These are phyloP conservation scores for Fusarium temperatum DNA, from an alignment of 2,329 filamentous ascomycete species.

Conservation along the genomic window DNA sequence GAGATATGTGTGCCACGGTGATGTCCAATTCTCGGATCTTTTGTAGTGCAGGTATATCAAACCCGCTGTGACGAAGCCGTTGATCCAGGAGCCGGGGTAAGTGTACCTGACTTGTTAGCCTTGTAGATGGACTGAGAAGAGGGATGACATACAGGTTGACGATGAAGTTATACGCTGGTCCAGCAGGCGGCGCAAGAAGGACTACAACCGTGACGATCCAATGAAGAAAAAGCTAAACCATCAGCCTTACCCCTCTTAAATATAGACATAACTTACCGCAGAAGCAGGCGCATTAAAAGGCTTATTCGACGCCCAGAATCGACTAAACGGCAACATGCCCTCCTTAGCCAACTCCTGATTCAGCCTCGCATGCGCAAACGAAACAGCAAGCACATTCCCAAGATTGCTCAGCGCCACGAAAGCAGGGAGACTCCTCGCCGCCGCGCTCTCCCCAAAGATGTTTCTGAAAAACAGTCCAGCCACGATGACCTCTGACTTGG, in stretches of 20 bases:
- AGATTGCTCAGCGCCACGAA: constrained; percentile 70
- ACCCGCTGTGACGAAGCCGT: constrained; percentile 59
- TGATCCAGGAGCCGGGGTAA: constrained; percentile 64
- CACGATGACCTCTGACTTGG: constrained; percentile 66
- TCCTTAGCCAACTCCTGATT: constrained; percentile 77
- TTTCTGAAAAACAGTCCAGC: constrained; percentile 70
- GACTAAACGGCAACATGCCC: constrained; percentile 71
- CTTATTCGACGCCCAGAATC: constrained; percentile 74
- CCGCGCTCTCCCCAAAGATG: constrained; percentile 66
- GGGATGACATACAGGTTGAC: constrained; percentile 55
- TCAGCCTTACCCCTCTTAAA: neutral
- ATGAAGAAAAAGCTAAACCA: constrained; percentile 64
- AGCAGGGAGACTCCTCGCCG: constrained; percentile 57
- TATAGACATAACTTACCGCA: constrained; percentile 47
- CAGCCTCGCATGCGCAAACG: constrained; percentile 66
- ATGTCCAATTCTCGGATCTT: constrained; percentile 62
- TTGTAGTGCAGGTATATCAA: constrained; percentile 61
- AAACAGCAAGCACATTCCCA: constrained; percentile 69
- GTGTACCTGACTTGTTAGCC: constrained; percentile 49
- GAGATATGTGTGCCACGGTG: constrained; percentile 61
- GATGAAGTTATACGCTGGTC: constrained; percentile 75
- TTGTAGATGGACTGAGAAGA: too few relatives aligned
- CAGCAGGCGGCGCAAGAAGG: constrained; percentile 72
- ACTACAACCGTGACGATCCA: constrained; percentile 73
- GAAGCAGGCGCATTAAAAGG: constrained; percentile 73